A percentile compares a stretch with the other conserved stretches of the same genome.
phyloP scores from a whole-genome alignment of 2,329 filamentous ascomycete species.

The Didymellaceae sp. region DNA sequence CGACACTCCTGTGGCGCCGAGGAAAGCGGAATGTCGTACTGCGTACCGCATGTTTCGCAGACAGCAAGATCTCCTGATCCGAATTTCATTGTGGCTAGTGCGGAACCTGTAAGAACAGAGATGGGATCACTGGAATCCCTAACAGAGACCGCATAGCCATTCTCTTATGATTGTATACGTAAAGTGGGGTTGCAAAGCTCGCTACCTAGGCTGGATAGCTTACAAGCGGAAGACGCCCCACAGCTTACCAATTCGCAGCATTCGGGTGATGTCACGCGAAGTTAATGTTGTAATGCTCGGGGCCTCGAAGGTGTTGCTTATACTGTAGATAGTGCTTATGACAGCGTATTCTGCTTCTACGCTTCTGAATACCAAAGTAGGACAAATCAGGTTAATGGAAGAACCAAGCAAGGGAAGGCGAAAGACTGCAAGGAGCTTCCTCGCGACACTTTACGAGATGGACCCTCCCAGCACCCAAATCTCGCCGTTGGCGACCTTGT shows the following conservation, averaged over 20 bases:
- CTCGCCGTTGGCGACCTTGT: constrained; percentile 84
- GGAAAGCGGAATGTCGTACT: constrained; percentile 64
- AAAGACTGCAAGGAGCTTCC: neutral
- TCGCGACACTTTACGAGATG: constrained; percentile 37
- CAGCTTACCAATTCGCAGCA: constrained; percentile 14
- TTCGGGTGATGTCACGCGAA: constrained; percentile 1
- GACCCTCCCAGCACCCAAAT: constrained; percentile 77
- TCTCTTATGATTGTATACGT: constrained; percentile 8
- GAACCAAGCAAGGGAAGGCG: neutral
- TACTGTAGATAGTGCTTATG: neutral
- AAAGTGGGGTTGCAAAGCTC: constrained; percentile 18
- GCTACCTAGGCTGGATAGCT: constrained; percentile 17
- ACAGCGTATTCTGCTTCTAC: neutral
- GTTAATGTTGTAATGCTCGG: constrained; percentile 2
- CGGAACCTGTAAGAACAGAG: neutral
- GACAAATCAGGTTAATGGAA: too few species aligned
- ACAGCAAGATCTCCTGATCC: constrained; percentile 58
- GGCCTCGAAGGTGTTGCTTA: constrained; percentile 7
- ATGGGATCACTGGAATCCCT: neutral
- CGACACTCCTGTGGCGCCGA: constrained; percentile 63
- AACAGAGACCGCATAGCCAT: neutral
- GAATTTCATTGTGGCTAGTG: constrained; percentile 33
- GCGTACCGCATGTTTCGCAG: constrained; percentile 74
- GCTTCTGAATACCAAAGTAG: neutral
- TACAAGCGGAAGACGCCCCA: constrained; percentile 6